Base-by-base conservation (phyloP, 1,284 basidiomycete species). In the Calocybe gambosa region DNA sequence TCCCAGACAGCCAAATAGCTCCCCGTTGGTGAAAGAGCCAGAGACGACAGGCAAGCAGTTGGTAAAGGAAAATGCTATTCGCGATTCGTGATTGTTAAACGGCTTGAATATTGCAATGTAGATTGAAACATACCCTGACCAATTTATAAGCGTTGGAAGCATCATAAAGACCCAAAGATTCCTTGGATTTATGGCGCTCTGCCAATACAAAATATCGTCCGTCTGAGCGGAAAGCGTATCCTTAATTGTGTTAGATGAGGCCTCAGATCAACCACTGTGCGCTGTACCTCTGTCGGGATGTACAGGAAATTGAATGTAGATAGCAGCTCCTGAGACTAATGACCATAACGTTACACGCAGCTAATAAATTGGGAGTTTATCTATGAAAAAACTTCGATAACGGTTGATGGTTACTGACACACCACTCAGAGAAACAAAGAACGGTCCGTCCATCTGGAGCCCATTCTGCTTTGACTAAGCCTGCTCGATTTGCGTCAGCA, bases 361-460 rank as follows among this genome's bases (percentile, higher is more conserved):
- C 89, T 92, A 58, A 33, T 38, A 12, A n/a, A n/a, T n/a, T 36
- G 16, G 36, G 34, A 46, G 18, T 51, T 13, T 35, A 33, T 19
- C 25, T 13, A 15, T 29, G 18, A 20, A 34, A 20, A 15, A 36
- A 31, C 18, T 15, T 13, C 10, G 44, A 38, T 38, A 21, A 23
- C 6, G 18, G 19, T 21, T 20, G 21, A 23, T 38, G 19, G 21
- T 13, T 28, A 78, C 89, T 70, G 65, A 93, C 91, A 53, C 84
- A 85, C 81, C 87, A 88, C 54, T 92, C 87, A 2, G 88, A 89
- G 64, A 90, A 93, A 54, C 87, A 91, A n/a, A 93, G 64, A 2
- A 93, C 70, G 13, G 80, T 80, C 35, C 88, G 73, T 6, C 86
- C 88, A 55, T 88, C 85, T 2, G 84, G 85, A 0, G 85, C 86